These are phyloP conservation scores for Leccinum cinnamomeum DNA, from an alignment of 1,284 basidiomycete species.

Conservation along the genomic window DNA sequence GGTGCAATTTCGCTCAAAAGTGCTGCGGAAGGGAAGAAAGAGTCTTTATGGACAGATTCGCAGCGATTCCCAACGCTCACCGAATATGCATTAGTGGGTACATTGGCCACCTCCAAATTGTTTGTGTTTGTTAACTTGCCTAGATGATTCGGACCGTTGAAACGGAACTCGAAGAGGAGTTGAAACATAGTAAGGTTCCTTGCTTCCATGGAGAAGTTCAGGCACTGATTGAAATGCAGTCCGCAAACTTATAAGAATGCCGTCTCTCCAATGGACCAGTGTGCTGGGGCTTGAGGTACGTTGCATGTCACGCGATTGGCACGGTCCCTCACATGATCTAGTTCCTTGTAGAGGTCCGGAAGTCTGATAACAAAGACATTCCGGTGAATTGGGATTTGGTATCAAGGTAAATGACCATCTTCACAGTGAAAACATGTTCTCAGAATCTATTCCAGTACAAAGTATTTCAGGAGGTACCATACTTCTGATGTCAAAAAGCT, in stretches of 20 bases:
- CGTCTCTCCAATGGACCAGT: slow-evolving; percentile 73
- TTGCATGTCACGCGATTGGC: slow-evolving; percentile 1
- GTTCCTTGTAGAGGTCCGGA: slow-evolving; percentile 80
- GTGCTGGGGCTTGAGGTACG: slow-evolving; percentile 70
- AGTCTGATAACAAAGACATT: slow-evolving; percentile 67
- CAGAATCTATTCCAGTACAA: slow-evolving; percentile 58
- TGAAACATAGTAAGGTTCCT: slow-evolving; percentile 56
- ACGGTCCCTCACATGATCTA: slow-evolving; percentile 29
- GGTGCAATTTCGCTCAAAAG: slow-evolving; percentile 59
- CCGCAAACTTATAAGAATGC: slow-evolving; percentile 72
- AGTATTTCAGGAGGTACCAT: slow-evolving; percentile 75
- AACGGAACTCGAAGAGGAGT: slow-evolving; percentile 73
- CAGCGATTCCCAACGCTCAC: slow-evolving; percentile 71
- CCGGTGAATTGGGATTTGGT: slow-evolving; percentile 82
- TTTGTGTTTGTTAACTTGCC: slow-evolving; percentile 3
- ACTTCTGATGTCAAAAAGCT: slow-evolving; percentile 71
- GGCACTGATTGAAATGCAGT: slow-evolving; percentile 43
- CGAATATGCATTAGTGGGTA: slow-evolving; percentile 41
- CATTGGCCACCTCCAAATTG: not conserved
- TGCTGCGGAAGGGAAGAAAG: slow-evolving; percentile 72
- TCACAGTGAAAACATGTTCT: slow-evolving; percentile 7
- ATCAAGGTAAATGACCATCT: slow-evolving; percentile 52
- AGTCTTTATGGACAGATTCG: slow-evolving; percentile 71
- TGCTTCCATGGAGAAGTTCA: slow-evolving; percentile 4
- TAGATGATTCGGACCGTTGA: slow-evolving; percentile 65